Evolutionary conservation across 805 yeast genomes (phyloP).

Genomic region (Saccharomycopsis olivae): DNA sequence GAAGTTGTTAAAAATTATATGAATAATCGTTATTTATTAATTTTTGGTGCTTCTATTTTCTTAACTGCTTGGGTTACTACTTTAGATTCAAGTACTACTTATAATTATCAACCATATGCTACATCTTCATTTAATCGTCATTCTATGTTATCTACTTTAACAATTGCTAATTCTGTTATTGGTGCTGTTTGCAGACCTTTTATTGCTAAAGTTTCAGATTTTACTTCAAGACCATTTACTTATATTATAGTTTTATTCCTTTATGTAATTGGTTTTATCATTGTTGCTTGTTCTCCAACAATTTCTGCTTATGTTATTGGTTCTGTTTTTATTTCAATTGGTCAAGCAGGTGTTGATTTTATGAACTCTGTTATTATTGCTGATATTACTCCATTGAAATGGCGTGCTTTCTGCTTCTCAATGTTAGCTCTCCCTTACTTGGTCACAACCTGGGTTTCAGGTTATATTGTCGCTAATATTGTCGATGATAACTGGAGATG

Average conservation of each 20-base stretch:
- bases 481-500: slow-evolving; percentile 36
- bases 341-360: slow-evolving; percentile 28
- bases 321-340: slow-evolving; percentile 28
- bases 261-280: slow-evolving; percentile 28
- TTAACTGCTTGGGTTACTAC: slow-evolving; percentile 23
- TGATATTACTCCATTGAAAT: slow-evolving; percentile 30
- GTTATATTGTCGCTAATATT: slow-evolving; percentile 28
- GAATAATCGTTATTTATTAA: slow-evolving; percentile 19
- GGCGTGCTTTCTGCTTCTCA: slow-evolving; percentile 29
- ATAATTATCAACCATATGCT: slow-evolving; percentile 29
- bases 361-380: slow-evolving; percentile 27
- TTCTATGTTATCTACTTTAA: slow-evolving; percentile 30
- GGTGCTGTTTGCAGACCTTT: slow-evolving; percentile 30
- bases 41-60: slow-evolving; percentile 21
- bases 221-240: slow-evolving; percentile 31
- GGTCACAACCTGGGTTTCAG: slow-evolving; percentile 34
- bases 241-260: slow-evolving; percentile 25
- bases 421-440: slow-evolving; percentile 31
- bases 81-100: slow-evolving; percentile 26
- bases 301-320: slow-evolving; percentile 29
- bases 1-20: slow-evolving; percentile 21
- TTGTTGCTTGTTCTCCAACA: slow-evolving; percentile 28
- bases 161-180: slow-evolving; percentile 30
- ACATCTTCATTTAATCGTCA: slow-evolving; percentile 30
- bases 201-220: slow-evolving; percentile 32